Evolutionary conservation across 192 early-diverging fungal genomes (phyloP).

Genomic region (Coemansia sp.): DNA sequence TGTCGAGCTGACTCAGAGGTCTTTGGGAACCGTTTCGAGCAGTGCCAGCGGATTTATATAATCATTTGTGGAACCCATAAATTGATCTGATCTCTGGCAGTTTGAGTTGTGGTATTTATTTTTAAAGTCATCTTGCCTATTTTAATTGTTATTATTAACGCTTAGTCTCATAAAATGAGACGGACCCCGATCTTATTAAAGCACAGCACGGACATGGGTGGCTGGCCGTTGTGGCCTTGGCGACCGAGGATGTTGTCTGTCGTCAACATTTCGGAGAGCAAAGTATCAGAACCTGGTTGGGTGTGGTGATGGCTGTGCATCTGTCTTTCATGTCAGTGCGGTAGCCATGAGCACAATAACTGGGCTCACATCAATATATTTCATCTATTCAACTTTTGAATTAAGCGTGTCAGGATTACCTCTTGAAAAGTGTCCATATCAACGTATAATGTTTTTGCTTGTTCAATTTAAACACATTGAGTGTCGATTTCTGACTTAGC

Average conservation of each 20-base stretch:
- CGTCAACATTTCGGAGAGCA: conserved; percentile 52
- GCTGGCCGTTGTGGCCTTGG: conserved; percentile 10
- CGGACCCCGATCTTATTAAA: conserved; percentile 48
- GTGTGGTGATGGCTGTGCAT: conserved; percentile 30
- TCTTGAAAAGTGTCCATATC: too few species aligned
- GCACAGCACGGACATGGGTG: conserved; percentile 50
- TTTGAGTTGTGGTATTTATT: not conserved
- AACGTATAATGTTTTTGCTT: too few species aligned
- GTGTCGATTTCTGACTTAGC: too few species aligned
- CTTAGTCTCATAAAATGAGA: conserved; percentile 47
- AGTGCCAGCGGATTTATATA: conserved; percentile 2
- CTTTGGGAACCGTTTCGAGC: conserved; percentile 4
- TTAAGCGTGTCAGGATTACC: too few species aligned
- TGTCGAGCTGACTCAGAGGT: not conserved
- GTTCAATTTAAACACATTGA: too few species aligned
- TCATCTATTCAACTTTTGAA: too few species aligned
- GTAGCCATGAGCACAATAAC: conserved; percentile 49
- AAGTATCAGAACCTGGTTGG: conserved; percentile 28
- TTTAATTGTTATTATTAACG: conserved; percentile 19
- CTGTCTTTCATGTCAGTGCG: conserved; percentile 40
- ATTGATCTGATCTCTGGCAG: not conserved
- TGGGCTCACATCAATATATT: conserved; percentile 23
- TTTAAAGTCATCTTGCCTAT: not conserved
- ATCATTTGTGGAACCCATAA: not conserved
- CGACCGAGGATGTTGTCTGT: conserved; percentile 48